Base-by-base conservation (phyloP, 257 asterid genomes). In the Cynanchum wilfordii region DNA sequence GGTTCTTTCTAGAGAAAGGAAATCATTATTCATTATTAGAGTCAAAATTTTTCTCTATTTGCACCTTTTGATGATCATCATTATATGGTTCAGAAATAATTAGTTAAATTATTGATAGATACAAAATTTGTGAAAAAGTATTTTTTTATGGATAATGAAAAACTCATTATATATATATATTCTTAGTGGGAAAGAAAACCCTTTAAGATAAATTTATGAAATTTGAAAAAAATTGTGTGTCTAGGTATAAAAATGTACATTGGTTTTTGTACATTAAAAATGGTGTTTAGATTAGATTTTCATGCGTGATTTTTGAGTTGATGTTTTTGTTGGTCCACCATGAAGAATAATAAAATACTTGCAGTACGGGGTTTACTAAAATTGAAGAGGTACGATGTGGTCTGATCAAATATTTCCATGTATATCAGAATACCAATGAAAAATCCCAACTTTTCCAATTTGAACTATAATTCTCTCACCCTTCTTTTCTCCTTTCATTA, bases 331-430 rank as follows among this genome's bases (percentile, higher is more conserved):
- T 36, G 66, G 67, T 60, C 67, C 67, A 60, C 24, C 45, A 29
- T 15, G 20, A 60, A 60, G 25, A 17, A 62, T 5, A 4, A 9
- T 30, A 62, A 33, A 52, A 30, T 17, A 30, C 13, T 33, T 19
- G 7, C 11, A 17, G 49, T 30, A 63, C 68, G 68, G 49, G 47
- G 12, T 1, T 63, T 63, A 15, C 68, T 33, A 63, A 63, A 63
- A 63, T 63, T 63, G 68, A 63, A 63, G 68, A 33, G 68, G 68
- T 63, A 63, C 68, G 49, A 63, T 63, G 68, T 63, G 49, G 68
- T 36, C 68, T 19, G 49, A 63, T 63, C 68, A 25, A 33, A 45
- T 15, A 63, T 63, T 58, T 25, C 7, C 7, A 60, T 10, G 68
- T 63, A 6, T 63, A 17, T 25, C 68, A 16, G 13, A 60, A 15